Evolutionary conservation across 1,284 basidiomycete genomes (phyloP), one percentile per base, ranked within the genome.

Genomic region (Cryptococcus jaspeensis): DNA sequence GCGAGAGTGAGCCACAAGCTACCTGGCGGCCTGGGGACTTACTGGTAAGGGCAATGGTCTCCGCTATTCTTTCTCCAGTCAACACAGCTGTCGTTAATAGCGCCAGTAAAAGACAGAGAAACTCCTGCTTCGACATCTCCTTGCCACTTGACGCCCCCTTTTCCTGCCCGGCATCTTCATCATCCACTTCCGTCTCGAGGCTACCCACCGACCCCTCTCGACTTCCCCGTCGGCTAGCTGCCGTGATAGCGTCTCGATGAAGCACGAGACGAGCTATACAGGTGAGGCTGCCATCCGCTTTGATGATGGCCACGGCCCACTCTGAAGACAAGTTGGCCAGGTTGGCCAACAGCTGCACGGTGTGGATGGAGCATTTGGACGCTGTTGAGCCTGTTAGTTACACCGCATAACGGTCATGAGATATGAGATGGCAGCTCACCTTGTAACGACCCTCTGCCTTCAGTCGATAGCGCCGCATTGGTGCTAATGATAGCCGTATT

Each of bases 271-370:
- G 52, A 7, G 52, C 50, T 13, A 63, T 28, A 23, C 20, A 23
- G 3, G 48, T 53, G 8, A 41, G 22, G 8, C 37, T 59, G 16
- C 54, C 60, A 16, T 38, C 36, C 6, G 41, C 32, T n/a, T 43
- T 25, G 8, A 52, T 38, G 36, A 60, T 38, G 3, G 13, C 12
- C 5, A 20, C 23, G 3, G 60, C 55, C 48, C 56, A 59, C 1
- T 23, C 28, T 11, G 50, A 13, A 6, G 55, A 56, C 2, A 38
- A n/a, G 36, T 55, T 59, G 7, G 58, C 46, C 49, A 64, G 22
- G 16, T 60, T 44, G 8, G 61, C 58, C 2, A 62, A 41, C 11
- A 64, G 45, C 35, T 64, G 53, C 3, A 64, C 38, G 9, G 53
- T 39, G 37, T 57, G 53, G 13, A 58, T 16, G 4, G 50, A n/a